Evolutionary conservation across 306 rosid species (phyloP).

Genomic region (Luffa acutangula): DNA sequence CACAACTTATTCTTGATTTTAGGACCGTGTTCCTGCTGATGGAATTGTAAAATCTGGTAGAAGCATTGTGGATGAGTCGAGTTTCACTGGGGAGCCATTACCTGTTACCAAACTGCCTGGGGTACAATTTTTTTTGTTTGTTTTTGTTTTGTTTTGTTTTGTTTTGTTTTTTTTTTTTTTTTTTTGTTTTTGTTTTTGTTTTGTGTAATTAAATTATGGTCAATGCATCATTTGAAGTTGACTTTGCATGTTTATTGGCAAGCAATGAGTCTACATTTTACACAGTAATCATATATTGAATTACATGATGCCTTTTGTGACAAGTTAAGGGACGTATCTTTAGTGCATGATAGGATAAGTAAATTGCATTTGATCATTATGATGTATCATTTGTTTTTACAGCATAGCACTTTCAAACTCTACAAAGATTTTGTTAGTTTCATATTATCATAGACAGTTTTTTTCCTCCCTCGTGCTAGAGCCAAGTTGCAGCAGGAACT

Average conservation of each 20-base stretch:
- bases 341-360: not conserved
- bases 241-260: not conserved
- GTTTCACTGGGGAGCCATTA: slow-evolving; percentile 93
- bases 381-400: not conserved
- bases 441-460: slow-evolving; percentile 9
- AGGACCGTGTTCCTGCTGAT: slow-evolving; percentile 95
- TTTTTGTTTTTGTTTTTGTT: not conserved
- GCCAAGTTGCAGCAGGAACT: slow-evolving; percentile 93
- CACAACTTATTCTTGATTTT: slow-evolving; percentile 12
- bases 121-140: slow-evolving; percentile 46
- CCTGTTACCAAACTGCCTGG: slow-evolving; percentile 89
- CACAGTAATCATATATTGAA: not conserved
- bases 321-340: not conserved
- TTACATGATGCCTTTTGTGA: not conserved
- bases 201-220: slow-evolving; percentile 6
- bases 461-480: slow-evolving; percentile 31
- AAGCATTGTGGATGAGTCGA: slow-evolving; percentile 89
- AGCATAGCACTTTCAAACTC: not conserved
- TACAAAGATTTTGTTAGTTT: not conserved
- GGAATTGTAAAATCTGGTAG: slow-evolving; percentile 91
- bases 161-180: slow-evolving; percentile 24
- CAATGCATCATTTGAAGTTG: not conserved
- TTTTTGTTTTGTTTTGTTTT: slow-evolving; percentile 11
- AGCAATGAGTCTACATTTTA: slow-evolving; percentile 1
- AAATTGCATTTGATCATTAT: not conserved